Percentiles rank a stretch among this genome's conserved stretches.
Evolutionary conservation across 2,329 filamentous ascomycete species (phyloP).

Genomic region (Scedosporium boydii): DNA sequence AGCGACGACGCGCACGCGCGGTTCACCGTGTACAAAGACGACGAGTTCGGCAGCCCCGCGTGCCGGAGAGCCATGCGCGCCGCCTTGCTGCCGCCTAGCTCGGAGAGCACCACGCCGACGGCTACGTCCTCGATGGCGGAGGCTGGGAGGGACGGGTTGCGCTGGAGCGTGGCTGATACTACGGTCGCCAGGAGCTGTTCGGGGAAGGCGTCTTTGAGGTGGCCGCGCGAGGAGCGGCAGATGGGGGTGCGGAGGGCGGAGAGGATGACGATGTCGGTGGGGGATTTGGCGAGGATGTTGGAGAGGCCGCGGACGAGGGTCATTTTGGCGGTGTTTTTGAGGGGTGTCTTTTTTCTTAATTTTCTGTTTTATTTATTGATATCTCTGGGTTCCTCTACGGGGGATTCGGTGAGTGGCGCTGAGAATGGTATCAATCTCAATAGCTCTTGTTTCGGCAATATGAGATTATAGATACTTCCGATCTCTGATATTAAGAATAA

Average conservation of each 20-base stretch:
- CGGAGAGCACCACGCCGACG: conserved; percentile 81
- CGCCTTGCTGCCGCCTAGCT: conserved; percentile 84
- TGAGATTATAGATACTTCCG: no score
- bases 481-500: no score
- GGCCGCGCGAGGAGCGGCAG: conserved; percentile 73
- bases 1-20: conserved; percentile 75
- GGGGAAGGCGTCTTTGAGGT: conserved; percentile 79
- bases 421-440: background rate
- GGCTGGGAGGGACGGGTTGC: conserved; percentile 64
- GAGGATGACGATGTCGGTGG: conserved; percentile 78
- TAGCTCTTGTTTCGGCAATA: no score
- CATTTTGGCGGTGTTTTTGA: conserved; percentile 24
- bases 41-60: conserved; percentile 63
- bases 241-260: conserved; percentile 85
- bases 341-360: background rate
- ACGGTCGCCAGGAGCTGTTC: conserved; percentile 73
- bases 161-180: conserved; percentile 33
- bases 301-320: conserved; percentile 56
- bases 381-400: background rate
- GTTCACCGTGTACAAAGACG: conserved; percentile 79
- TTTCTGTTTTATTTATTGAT: background rate
- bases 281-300: conserved; percentile 67
- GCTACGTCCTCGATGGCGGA: conserved; percentile 67
- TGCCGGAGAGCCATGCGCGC: conserved; percentile 86
- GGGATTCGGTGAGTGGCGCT: background rate